Evolutionary conservation across 2,329 filamentous ascomycete species (phyloP), one percentile per base, ranked within the genome.

Genomic region (Tolypocladium album): DNA sequence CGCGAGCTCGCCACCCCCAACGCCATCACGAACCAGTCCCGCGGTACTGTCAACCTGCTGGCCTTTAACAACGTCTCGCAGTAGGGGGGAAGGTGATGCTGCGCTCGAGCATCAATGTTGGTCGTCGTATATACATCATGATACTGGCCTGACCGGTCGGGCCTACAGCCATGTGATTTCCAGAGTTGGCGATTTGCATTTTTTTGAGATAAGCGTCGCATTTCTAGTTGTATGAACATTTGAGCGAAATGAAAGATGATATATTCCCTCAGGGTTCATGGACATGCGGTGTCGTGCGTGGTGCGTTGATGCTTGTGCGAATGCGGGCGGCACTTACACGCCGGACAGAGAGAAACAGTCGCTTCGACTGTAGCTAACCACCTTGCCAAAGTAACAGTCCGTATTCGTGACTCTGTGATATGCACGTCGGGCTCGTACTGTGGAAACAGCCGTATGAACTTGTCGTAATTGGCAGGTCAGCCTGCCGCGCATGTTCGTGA

Each of bases 1-100:
- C 71, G 74, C 66, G 66, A 74, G 42, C 72, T 82, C 50, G 70
- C 72, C 12, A 75, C 72, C 55, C 73, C 74, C 64, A 73, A 73
- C 59, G 34, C 38, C 36, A 34, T 56, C 22, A n/a, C 38, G n/a
- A 13, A 31, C 22, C 24, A n/a, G n/a, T 4, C 39, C 24, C 13
- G 24, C 5, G 38, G 38, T 8, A 56, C 55, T 9, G 38, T 42
- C n/a, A 56, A 56, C 38, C 55, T 56, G 38, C 55, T 56, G 15
- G 36, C 38, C 36, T 56, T 40, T n/a, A 43, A 43, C 39, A n/a
- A n/a, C 27, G 50, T 36, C 27, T 53, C 50, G 17, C 27, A 13
- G 50, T n/a, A 36, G n/a, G 27, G 50, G 45, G 7, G 1, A 24
- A 6, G 4, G 13, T 13, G 12, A 12, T 20, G 34, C 6, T 39